Evolutionary conservation across 2,329 filamentous ascomycete species (phyloP).

Genomic region (Aspergillus novoparasiticus): DNA sequence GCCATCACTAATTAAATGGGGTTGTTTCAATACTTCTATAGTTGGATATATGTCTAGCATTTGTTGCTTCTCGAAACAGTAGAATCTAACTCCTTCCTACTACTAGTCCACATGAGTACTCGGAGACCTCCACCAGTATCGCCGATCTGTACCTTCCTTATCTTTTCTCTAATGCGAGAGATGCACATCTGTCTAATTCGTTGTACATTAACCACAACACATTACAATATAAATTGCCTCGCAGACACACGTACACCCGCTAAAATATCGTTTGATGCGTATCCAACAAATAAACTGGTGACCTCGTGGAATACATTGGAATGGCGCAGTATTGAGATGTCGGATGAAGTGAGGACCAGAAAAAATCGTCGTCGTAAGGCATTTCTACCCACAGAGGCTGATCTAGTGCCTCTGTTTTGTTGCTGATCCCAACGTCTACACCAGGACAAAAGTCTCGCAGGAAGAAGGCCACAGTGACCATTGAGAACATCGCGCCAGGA

Average conservation of each 20-base stretch:
- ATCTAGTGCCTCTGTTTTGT: background rate
- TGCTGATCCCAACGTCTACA: background rate
- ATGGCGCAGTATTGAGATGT: slow-evolving; percentile 1
- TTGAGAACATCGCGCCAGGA: slow-evolving; percentile 19
- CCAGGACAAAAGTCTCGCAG: slow-evolving; percentile 17
- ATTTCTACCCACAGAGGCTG: background rate
- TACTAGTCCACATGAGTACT: background rate
- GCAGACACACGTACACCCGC: background rate
- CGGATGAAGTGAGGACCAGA: slow-evolving; percentile 12
- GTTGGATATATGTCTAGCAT: background rate
- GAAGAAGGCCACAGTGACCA: slow-evolving; percentile 16
- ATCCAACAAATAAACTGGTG: background rate
- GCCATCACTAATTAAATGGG: background rate
- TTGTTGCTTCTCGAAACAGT: background rate
- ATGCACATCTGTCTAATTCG: background rate
- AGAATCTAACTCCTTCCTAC: background rate
- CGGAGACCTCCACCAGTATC: background rate
- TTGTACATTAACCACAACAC: background rate
- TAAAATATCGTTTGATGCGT: background rate
- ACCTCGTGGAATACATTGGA: background rate
- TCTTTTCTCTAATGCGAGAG: background rate
- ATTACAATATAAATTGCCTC: background rate
- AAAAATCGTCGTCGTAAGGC: slow-evolving; percentile 14
- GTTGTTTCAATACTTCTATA: background rate
- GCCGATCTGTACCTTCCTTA: background rate